These are phyloP conservation scores for Penicillium sp. DNA, from an alignment of 2,329 filamentous ascomycete genomes.

Conservation along the genomic window DNA sequence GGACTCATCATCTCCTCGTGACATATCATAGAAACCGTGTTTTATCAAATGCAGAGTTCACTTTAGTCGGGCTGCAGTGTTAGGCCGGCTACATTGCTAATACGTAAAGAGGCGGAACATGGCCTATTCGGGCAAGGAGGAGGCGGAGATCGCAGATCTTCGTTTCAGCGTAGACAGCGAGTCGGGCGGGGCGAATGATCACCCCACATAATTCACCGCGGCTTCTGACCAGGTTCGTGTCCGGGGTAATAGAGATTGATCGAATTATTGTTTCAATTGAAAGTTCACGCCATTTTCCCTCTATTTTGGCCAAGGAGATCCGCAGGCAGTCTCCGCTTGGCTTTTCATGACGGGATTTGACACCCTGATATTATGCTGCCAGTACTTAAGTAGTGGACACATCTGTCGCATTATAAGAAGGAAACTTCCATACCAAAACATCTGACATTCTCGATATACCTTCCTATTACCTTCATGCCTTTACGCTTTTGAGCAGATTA, in stretches of 20 bases:
- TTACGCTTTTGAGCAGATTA: neutral
- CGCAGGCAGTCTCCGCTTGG: neutral
- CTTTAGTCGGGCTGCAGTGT: neutral
- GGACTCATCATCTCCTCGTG: neutral
- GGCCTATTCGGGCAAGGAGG: neutral
- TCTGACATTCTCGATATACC: neutral
- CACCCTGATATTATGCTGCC: neutral
- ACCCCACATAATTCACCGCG: neutral
- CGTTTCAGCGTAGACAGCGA: no score
- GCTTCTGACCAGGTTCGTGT: neutral
- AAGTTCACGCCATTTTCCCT: neutral
- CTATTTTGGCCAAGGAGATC: neutral
- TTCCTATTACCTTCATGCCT: neutral
- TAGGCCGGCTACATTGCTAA: neutral
- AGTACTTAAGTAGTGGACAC: neutral
- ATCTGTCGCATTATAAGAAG: neutral
- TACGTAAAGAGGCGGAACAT: neutral
- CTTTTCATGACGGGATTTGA: neutral
- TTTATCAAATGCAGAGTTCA: neutral
- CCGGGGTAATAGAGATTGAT: neutral
- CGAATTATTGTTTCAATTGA: neutral
- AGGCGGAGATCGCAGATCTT: neutral
- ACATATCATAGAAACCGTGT: neutral
- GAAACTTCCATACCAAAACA: neutral
- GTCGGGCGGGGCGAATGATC: no score